phyloP scores from a whole-genome alignment of 345 rosid species.

The Linum tenue region DNA sequence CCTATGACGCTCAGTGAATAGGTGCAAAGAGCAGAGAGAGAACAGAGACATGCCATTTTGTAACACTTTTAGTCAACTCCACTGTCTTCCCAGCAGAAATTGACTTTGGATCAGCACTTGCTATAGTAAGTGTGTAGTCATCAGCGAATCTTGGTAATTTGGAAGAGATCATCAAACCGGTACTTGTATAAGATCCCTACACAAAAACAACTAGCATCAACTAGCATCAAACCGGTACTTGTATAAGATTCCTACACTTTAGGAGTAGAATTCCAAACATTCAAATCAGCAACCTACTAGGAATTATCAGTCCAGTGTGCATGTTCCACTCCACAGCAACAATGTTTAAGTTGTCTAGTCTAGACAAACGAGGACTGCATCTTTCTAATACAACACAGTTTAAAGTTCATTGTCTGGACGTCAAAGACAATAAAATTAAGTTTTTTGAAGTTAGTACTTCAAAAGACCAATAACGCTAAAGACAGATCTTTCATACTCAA shows the following conservation, averaged over 20 bases:
- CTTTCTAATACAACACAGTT: slow-evolving; percentile 1
- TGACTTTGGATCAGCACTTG: slow-evolving; percentile 86
- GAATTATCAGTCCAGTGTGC: neutral
- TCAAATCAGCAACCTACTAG: neutral
- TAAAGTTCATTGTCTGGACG: neutral
- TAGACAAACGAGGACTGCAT: neutral
- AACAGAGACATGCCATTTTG: slow-evolving; percentile 56
- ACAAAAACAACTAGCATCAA: slow-evolving; percentile 4
- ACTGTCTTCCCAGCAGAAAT: slow-evolving; percentile 80
- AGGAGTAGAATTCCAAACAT: neutral
- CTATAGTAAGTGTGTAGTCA: slow-evolving; percentile 66
- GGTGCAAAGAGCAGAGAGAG: slow-evolving; percentile 9
- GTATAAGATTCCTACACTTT: neutral
- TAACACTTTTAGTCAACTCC: slow-evolving; percentile 74
- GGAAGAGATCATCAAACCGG: slow-evolving; percentile 81
- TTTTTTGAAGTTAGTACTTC: neutral
- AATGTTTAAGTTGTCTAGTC: neutral
- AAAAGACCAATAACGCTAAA: neutral
- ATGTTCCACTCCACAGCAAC: neutral
- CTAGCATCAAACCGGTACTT: no score
- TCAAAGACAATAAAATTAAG: neutral
- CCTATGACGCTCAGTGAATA: neutral
- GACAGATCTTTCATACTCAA: neutral
- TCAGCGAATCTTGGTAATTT: slow-evolving; percentile 91
- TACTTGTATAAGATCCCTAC: slow-evolving; percentile 89